Evolutionary conservation across 495 filamentous ascomycete genomes (phyloP), one percentile per base, ranked within the genome.

Genomic region (Aspergillus cavernicola): DNA sequence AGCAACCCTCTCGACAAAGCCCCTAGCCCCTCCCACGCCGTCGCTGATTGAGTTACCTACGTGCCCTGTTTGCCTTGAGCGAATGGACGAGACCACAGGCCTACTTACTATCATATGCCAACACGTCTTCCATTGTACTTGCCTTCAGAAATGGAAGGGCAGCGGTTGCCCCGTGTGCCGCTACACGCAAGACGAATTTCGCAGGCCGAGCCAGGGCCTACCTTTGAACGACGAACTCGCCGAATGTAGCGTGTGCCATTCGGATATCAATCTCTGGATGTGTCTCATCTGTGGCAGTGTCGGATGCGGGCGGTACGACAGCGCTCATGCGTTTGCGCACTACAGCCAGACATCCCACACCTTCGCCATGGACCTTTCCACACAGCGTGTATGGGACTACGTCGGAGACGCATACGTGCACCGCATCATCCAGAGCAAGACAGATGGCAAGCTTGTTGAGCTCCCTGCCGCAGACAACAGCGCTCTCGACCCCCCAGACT

Each of bases 301-400:
- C 7, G 93, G 93, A 6, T 98, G 93, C 63, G 93, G 93, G 9
- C 83, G 93, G 23, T 98, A 98, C 65, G 92, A 96, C 64, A 82
- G 82, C 20, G 95, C 90, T 2, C 93, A 98, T 66, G 93, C 93
- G 26, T 96, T 92, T 65, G 84, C 86, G 10, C 93, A 98, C 72
- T 98, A 88, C 78, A 89, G 95, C 71, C 79, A 88, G 40, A 95
- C 89, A 3, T 79, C 80, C 0, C 93, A 98, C 68, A 88, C 83
- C 53, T 98, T 95, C 64, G 88, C 90, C 41, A 86, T 98, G 72
- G 95, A 98, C 64, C 80, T 97, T 28, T 82, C 82, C 36, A 92
- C 91, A 0, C 92, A 98, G 64, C 87, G 92, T 53, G 90, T 98
- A 5, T 98, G 93, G 93, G 95, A 98, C 73, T 98, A 98, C 62